Conservation (phyloP, 768 basidiomycete genomes). For the Ramaria rubella region DNA sequence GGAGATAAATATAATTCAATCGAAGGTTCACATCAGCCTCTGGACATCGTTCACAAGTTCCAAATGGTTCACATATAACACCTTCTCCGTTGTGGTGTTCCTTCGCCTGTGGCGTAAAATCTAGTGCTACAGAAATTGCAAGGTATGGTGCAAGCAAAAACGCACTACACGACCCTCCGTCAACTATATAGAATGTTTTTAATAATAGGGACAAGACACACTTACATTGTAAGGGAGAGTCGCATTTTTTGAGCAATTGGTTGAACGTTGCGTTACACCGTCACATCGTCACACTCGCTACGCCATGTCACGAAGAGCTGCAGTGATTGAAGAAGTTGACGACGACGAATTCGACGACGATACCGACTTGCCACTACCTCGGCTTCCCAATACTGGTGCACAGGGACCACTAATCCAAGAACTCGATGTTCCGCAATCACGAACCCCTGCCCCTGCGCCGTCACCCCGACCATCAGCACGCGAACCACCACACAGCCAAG, state of each 20-base stretch:
- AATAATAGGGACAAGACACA: too few relatives aligned
- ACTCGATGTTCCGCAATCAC: slow-evolving; percentile 30
- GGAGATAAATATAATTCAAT: neutral
- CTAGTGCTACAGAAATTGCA: too few relatives aligned
- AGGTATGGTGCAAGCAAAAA: too few relatives aligned
- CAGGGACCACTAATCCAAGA: slow-evolving; percentile 77
- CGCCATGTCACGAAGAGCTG: slow-evolving; percentile 63
- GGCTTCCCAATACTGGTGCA: slow-evolving; percentile 57
- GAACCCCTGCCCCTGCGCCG: slow-evolving; percentile 48
- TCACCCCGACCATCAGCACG: slow-evolving; percentile 22
- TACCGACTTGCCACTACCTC: slow-evolving; percentile 80
- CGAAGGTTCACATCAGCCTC: slow-evolving; percentile 45
- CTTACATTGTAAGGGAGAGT: slow-evolving; percentile 1
- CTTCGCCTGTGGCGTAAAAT: neutral
- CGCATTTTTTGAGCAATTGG: too few relatives aligned
- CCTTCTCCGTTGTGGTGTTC: neutral
- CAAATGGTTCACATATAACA: slow-evolving; percentile 47
- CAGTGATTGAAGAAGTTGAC: slow-evolving; percentile 79
- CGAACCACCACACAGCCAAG: neutral
- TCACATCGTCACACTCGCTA: slow-evolving; percentile 4
- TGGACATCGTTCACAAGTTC: slow-evolving; percentile 58
- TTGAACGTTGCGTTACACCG: neutral
- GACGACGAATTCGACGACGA: slow-evolving; percentile 98
- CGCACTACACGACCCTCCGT: too few relatives aligned
- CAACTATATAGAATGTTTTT: too few relatives aligned